These are phyloP conservation scores for Laburnicola sp. DNA, from an alignment of 2,329 filamentous ascomycete species.

Conservation along the genomic window DNA sequence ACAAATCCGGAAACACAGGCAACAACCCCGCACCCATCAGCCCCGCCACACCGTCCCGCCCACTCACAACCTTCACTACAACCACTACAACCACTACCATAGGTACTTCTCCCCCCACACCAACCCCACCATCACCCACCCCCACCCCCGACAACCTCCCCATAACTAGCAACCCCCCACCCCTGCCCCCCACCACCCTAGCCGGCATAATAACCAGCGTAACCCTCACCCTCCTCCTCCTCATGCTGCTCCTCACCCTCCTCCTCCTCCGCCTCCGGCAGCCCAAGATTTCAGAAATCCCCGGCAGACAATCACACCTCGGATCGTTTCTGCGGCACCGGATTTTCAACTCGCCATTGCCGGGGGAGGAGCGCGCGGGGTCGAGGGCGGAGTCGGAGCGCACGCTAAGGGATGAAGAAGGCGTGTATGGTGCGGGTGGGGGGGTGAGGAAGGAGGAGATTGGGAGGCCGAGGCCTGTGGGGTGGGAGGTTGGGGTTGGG, in stretches of 20 bases:
- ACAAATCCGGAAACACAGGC: conserved; percentile 25
- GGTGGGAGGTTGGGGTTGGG: too few species aligned
- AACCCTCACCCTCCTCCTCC: conserved; percentile 9
- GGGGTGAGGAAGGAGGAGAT: conserved; percentile 16
- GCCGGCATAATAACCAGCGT: conserved; percentile 20
- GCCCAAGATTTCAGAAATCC: conserved; percentile 23
- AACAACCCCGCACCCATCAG: conserved; percentile 18
- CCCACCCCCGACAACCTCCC: background rate
- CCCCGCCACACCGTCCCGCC: conserved; percentile 3
- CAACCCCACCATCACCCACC: background rate
- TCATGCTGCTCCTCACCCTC: conserved; percentile 12
- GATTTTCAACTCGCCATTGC: conserved; percentile 17
- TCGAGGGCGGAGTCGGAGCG: conserved; percentile 4
- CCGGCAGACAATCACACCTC: conserved; percentile 27
- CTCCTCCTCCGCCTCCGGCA: conserved; percentile 13
- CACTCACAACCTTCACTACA: background rate
- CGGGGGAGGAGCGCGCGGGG: background rate
- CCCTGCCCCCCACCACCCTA: conserved; percentile 17
- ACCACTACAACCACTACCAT: background rate
- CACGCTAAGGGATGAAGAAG: conserved; percentile 12
- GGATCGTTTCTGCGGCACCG: conserved; percentile 19
- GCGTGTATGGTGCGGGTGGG: conserved; percentile 8
- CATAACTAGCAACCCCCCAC: conserved; percentile 3
- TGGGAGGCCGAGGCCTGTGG: conserved; percentile 19
- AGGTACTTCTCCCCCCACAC: background rate